phyloP scores from a whole-genome alignment of 2,329 filamentous ascomycete species.

The Pseudocercospora cruenta region DNA sequence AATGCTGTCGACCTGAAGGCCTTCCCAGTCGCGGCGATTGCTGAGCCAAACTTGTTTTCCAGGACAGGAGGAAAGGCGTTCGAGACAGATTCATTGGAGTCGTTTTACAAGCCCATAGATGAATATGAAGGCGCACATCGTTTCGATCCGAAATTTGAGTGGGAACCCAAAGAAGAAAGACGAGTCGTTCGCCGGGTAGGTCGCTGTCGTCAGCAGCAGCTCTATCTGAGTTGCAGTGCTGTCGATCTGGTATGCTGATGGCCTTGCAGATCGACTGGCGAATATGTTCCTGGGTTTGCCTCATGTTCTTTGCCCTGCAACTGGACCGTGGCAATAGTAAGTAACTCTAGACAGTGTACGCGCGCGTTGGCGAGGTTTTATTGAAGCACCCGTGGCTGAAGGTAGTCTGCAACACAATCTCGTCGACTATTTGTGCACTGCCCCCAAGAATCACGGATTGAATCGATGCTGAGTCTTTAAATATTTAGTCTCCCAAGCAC shows the following conservation, averaged over 20 bases:
- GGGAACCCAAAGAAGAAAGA: slow-evolving; percentile 61
- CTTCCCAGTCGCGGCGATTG: slow-evolving; percentile 22
- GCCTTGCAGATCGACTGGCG: slow-evolving; percentile 51
- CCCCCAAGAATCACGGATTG: no score
- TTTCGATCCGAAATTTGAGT: slow-evolving; percentile 60
- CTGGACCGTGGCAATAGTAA: slow-evolving; percentile 58
- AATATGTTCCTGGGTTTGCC: slow-evolving; percentile 57
- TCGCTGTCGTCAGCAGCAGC: neutral
- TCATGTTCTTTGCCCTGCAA: slow-evolving; percentile 60
- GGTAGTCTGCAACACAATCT: no score
- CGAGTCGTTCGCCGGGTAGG: slow-evolving; percentile 57
- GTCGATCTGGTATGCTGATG: slow-evolving; percentile 41
- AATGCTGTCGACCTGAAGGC: slow-evolving; percentile 19
- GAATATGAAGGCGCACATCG: slow-evolving; percentile 62
- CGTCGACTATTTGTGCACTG: no score
- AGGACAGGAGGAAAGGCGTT: slow-evolving; percentile 40
- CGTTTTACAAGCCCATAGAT: slow-evolving; percentile 54
- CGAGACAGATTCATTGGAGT: slow-evolving; percentile 38
- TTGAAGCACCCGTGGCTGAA: no score
- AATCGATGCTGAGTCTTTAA: no score
- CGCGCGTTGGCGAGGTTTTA: no score
- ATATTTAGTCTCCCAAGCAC: slow-evolving; percentile 57
- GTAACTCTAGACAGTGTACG: no score
- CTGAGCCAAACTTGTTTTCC: slow-evolving; percentile 26
- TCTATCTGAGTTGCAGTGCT: neutral